Evolutionary conservation across 495 filamentous ascomycete species (phyloP), one percentile per base, ranked within the genome.

Genomic region (Hyaloscypha bicolor): DNA sequence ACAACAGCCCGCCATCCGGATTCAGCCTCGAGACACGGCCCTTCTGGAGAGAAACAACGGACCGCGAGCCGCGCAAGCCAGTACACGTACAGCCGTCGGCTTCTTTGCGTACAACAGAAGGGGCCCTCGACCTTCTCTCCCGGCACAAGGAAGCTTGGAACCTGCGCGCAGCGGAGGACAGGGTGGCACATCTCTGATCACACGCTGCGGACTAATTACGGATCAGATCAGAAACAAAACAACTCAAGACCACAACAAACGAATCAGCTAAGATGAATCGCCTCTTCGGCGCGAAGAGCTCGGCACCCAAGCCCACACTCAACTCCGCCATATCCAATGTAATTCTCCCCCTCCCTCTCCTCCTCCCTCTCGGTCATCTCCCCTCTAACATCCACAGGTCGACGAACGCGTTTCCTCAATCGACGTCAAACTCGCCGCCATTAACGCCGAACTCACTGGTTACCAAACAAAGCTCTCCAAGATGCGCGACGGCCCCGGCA

Each of bases 401-500:
- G 95, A 99, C 79, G 86, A 84, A 57, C 91, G 93, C 68, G 87
- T 97, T 73, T 87, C 93, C 68, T 90, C 89, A 68, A 89, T 97
- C 81, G 96, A 99, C 79, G 93, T 97, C 59, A 97, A 97, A 76
- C 92, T 98, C 66, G 88, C 93, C 30, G 89, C 91, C 63, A 86
- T 98, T 25, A 97, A 95, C 80, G 88, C 90, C 67, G 95, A 99
- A 79, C 92, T 99, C 6, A 82, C 87, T 3, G 88, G 89, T 35
- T 96, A 97, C 84, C 94, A 98, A 78, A 77, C 87, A 65, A 93
- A 93, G 71, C 88, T 99, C 60, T 72, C 87, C 72, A 96, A 96
- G 78, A 96, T 97, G 93, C 92, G 95, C 72, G 94, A 97, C 69
- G 95, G 95, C 0, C 95, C 96, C 0, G 96, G 94, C 65, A 98